Evolutionary conservation across 495 filamentous ascomycete genomes (phyloP).

Genomic region (Amorphotheca resinae): DNA sequence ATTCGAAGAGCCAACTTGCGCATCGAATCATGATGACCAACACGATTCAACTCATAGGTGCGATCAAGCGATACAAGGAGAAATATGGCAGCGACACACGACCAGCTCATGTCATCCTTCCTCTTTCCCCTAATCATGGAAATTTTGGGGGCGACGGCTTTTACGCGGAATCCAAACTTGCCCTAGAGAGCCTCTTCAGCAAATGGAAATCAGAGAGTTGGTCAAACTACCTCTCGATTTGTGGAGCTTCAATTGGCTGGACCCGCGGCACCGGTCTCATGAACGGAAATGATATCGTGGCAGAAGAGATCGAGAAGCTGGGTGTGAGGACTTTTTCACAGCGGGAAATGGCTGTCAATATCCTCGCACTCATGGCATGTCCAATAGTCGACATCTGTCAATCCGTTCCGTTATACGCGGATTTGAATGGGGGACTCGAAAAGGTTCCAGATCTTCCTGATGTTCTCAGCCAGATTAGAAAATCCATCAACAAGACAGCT

Average conservation of each 20-base stretch:
- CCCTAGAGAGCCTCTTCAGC: slow-evolving; percentile 90
- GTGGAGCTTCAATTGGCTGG: slow-evolving; percentile 95
- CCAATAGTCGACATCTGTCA: slow-evolving; percentile 86
- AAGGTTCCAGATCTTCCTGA: slow-evolving; percentile 92
- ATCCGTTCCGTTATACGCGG: slow-evolving; percentile 81
- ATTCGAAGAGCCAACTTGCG: slow-evolving; percentile 92
- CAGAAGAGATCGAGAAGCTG: slow-evolving; percentile 84
- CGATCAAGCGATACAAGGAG: slow-evolving; percentile 76
- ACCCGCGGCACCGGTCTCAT: slow-evolving; percentile 95
- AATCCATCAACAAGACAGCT: slow-evolving; percentile 77
- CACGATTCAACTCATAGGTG: slow-evolving; percentile 74
- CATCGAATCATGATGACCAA: slow-evolving; percentile 99
- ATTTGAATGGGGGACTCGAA: slow-evolving; percentile 90
- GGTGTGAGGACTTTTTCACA: slow-evolving; percentile 96
- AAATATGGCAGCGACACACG: slow-evolving; percentile 75
- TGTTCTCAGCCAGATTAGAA: slow-evolving; percentile 71
- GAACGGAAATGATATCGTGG: slow-evolving; percentile 91
- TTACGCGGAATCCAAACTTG: slow-evolving; percentile 95
- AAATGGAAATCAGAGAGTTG: slow-evolving; percentile 94
- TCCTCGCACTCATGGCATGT: slow-evolving; percentile 87
- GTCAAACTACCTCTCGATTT: slow-evolving; percentile 91
- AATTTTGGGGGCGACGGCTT: slow-evolving; percentile 95
- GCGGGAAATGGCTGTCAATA: slow-evolving; percentile 97
- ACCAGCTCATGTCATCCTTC: slow-evolving; percentile 88
- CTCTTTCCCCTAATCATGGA: slow-evolving; percentile 92